Evolutionary conservation across 805 yeast species (phyloP).

Genomic region (Wickerhamomyces tratensis): DNA sequence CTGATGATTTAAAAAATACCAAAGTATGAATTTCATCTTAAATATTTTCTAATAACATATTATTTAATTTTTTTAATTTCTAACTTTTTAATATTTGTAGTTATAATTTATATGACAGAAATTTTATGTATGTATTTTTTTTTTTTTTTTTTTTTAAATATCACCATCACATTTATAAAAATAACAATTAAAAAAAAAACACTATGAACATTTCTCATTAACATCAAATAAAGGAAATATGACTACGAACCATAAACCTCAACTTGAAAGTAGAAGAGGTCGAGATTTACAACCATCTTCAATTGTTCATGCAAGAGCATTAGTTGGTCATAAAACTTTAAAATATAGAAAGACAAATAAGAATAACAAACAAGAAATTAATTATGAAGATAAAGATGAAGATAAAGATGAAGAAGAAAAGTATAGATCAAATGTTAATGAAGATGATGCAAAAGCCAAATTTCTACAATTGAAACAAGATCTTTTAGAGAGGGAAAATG

Average conservation of each 20-base stretch:
- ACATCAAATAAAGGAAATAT: slow-evolving; percentile 17
- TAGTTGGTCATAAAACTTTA: slow-evolving; percentile 45
- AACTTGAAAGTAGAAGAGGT: slow-evolving; percentile 56
- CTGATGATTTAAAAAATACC: slow-evolving; percentile 9
- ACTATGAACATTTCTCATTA: too few relatives aligned
- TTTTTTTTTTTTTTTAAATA: too few relatives aligned
- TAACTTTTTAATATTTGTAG: too few relatives aligned
- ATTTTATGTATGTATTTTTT: too few relatives aligned
- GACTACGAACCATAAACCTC: slow-evolving; percentile 67
- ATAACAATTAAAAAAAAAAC: too few relatives aligned
- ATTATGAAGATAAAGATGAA: background rate
- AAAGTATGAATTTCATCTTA: background rate
- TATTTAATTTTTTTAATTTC: too few relatives aligned
- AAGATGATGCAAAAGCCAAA: slow-evolving; percentile 7
- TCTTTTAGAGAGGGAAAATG: slow-evolving; percentile 7
- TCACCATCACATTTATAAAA: too few relatives aligned
- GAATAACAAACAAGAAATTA: too few relatives aligned
- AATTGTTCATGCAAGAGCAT: slow-evolving; percentile 40
- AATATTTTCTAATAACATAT: too few relatives aligned
- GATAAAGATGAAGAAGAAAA: too few relatives aligned
- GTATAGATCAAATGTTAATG: background rate
- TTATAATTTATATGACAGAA: too few relatives aligned
- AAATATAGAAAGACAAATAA: slow-evolving; percentile 28
- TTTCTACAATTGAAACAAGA: slow-evolving; percentile 13
- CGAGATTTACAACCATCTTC: slow-evolving; percentile 31